Base-by-base conservation (phyloP, 2,329 filamentous ascomycete genomes). In the Aspergillus oerlinghausenensis region DNA sequence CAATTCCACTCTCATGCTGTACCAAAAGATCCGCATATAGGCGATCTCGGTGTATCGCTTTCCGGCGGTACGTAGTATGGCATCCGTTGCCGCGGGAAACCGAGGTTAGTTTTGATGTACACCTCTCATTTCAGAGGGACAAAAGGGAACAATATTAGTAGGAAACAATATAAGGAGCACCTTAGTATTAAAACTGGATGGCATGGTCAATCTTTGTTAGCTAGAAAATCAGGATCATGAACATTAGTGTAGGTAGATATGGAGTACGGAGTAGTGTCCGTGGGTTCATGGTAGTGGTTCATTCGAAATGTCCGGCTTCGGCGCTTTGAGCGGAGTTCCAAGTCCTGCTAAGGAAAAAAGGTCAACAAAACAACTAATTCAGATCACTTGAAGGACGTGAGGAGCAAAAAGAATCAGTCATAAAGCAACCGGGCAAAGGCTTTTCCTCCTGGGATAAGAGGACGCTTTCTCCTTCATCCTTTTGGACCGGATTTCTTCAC, bases 301-400 rank as follows among this genome's bases (percentile, higher is more conserved):
- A 23, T 58, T 59, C 62, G 60, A 61, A 58, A 62, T 59, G 32
- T 65, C 62, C 63, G 67, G 65, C 68, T 68, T 70, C 68, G 67
- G 68, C 67, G 65, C 49, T 65, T 60, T 50, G 52, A 48, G 50
- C 58, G 49, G 48, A 47, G 43, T 42, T 28, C n/a, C 47, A 55
- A 55, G 49, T 52, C 17, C n/a, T 43, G 43, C 51, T 55, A 29
- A 52, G 51, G 42, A 59, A 32, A 42, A 43, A 26, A 47, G 49
- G 55, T 47, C 19, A 47, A 47, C 10, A 45, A 45, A 45, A 21
- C 42, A 45, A 23, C 21, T 10, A 45, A 45, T 10, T 45, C n/a
- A 63, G 58, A 57, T 56, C 35, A 52, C 43, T 52, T 29, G 51
- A 55, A 35, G 29, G 25, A 26, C 40, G 40, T 23, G 47, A 49